Conservation (phyloP, 495 filamentous ascomycete genomes). For the Penicillium verhagenii region DNA sequence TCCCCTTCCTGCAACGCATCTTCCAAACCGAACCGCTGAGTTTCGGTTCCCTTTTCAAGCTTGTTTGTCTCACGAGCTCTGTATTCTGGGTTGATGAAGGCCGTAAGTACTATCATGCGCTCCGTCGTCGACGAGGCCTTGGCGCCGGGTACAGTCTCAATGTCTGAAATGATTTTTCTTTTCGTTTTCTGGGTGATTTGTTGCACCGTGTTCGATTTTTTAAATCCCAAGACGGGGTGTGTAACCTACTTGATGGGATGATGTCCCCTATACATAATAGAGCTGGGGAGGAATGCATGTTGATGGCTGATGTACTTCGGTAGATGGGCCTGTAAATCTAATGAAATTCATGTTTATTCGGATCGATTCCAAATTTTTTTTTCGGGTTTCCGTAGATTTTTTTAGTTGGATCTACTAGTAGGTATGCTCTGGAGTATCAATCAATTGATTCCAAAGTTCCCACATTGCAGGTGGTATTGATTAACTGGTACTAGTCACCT, state of each 20-base stretch:
- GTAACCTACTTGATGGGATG: slow-evolving; percentile 21
- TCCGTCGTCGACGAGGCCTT: slow-evolving; percentile 35
- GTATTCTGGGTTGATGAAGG: slow-evolving; percentile 96
- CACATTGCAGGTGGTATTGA: too few relatives aligned
- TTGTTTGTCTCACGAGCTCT: slow-evolving; percentile 73
- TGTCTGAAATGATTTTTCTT: slow-evolving; percentile 31
- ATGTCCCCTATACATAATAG: slow-evolving; percentile 26
- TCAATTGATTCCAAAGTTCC: too few relatives aligned
- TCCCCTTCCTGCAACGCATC: slow-evolving; percentile 86
- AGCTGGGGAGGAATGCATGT: slow-evolving; percentile 4
- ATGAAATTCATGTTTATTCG: slow-evolving; percentile 1
- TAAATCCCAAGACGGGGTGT: slow-evolving; percentile 3
- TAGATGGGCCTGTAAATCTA: not conserved
- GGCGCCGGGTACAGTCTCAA: slow-evolving; percentile 46
- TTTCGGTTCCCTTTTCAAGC: slow-evolving; percentile 65
- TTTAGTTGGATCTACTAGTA: too few relatives aligned
- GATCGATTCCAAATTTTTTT: not conserved
- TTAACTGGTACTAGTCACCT: too few relatives aligned
- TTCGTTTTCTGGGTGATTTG: not conserved
- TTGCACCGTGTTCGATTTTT: not conserved
- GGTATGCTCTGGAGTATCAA: too few relatives aligned
- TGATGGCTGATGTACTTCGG: not conserved
- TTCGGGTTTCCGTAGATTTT: not conserved
- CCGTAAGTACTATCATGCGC: slow-evolving; percentile 63
- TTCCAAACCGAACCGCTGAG: slow-evolving; percentile 92